Evolutionary conservation across 2,329 filamentous ascomycete species (phyloP).

Genomic region (Ophiobolus disseminans): DNA sequence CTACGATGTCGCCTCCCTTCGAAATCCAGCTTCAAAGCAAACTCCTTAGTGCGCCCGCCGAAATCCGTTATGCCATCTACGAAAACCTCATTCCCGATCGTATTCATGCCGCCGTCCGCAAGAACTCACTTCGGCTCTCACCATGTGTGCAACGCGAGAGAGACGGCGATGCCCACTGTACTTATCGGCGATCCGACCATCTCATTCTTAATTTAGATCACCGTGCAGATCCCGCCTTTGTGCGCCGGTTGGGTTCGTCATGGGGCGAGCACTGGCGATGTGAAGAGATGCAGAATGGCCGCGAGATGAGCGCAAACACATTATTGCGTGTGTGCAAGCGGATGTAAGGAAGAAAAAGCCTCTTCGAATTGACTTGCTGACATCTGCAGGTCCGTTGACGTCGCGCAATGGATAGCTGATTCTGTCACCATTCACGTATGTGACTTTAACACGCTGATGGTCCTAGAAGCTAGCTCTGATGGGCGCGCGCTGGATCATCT

Average conservation of each 20-base stretch:
- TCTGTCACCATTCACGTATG: conserved; percentile 6
- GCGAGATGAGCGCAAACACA: not conserved
- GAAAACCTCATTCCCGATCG: conserved; percentile 11
- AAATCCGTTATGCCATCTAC: conserved; percentile 19
- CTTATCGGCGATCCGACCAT: conserved; percentile 2
- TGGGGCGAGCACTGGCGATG: conserved; percentile 21
- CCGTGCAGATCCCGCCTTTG: conserved; percentile 7
- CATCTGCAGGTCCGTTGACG: conserved; percentile 11
- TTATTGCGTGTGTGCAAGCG: not conserved
- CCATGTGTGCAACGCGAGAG: conserved; percentile 5
- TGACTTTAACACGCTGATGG: conserved; percentile 5
- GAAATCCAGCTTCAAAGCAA: conserved; percentile 12
- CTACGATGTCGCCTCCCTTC: no score
- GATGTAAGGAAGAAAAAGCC: not conserved
- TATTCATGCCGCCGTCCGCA: conserved; percentile 6
- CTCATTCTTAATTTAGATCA: not conserved
- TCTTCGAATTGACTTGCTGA: conserved; percentile 3
- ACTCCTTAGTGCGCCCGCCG: conserved; percentile 11
- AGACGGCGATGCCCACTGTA: conserved; percentile 8
- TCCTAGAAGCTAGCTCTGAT: not conserved
- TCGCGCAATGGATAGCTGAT: conserved; percentile 13
- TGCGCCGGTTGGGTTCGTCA: conserved; percentile 13
- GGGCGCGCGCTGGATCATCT: not conserved
- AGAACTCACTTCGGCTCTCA: conserved; percentile 4
- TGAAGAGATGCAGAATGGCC: conserved; percentile 11